A percentile compares a stretch with the other conserved stretches of the same genome.
Evolutionary conservation across 106 monocot species (phyloP).

Genomic region (Dioscorea zingiberensis): DNA sequence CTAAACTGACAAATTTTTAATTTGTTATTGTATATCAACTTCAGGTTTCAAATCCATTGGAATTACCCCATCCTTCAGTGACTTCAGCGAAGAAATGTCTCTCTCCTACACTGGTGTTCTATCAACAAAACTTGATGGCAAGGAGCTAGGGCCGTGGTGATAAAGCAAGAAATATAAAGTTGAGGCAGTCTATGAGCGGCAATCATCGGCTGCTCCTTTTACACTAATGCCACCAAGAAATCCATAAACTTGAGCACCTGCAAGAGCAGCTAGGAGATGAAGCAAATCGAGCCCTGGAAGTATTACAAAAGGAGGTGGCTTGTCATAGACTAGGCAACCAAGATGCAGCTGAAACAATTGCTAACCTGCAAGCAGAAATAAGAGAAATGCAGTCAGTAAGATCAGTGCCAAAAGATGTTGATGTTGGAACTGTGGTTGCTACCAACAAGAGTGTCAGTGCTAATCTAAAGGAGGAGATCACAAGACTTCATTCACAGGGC

Average conservation of each 20-base stretch:
- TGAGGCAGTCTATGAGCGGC: no score
- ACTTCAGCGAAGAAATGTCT: no score
- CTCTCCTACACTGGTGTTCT: constrained; percentile 63
- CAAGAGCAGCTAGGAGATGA: constrained; percentile 88
- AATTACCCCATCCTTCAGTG: constrained; percentile 37
- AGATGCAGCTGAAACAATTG: constrained; percentile 88
- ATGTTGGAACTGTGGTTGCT: constrained; percentile 15
- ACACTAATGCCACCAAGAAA: constrained; percentile 86
- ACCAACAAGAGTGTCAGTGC: constrained; percentile 23
- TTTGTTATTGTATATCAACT: background rate
- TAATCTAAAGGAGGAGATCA: constrained; percentile 86
- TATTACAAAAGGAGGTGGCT: constrained; percentile 87
- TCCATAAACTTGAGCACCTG: constrained; percentile 83
- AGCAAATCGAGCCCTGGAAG: constrained; percentile 78
- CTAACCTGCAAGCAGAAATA: constrained; percentile 85
- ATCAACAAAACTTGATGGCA: constrained; percentile 19
- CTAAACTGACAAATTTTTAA: no score
- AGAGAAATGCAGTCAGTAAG: constrained; percentile 58
- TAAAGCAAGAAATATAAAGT: constrained; percentile 34
- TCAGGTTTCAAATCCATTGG: constrained; percentile 56
- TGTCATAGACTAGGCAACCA: constrained; percentile 88
- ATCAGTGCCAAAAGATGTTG: constrained; percentile 41
- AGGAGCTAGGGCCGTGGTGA: constrained; percentile 9
- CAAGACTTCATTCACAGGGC: constrained; percentile 80
- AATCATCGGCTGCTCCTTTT: constrained; percentile 79